Evolutionary conservation across 371 early-diverging fungal species (phyloP).

Genomic region (Mucor lusitanicus): DNA sequence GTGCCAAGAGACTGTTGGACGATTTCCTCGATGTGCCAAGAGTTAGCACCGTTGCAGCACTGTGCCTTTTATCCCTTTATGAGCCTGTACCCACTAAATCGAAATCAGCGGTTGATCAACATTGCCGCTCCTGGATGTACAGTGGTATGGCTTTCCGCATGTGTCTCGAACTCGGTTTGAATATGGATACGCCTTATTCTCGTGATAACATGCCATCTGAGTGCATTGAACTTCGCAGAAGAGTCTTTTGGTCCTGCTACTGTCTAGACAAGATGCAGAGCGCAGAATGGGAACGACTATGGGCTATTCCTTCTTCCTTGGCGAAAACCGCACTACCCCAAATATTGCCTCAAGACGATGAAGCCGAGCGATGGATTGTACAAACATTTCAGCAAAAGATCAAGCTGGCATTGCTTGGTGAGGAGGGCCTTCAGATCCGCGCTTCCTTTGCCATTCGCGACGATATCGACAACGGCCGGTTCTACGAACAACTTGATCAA

Average conservation of each 20-base stretch:
- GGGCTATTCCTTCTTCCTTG: conserved; percentile 18
- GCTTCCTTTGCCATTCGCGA: neutral
- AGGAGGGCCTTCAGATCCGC: conserved; percentile 21
- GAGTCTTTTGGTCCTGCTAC: conserved; percentile 37
- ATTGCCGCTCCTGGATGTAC: conserved; percentile 35
- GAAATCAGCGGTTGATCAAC: conserved; percentile 5
- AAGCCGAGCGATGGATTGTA: conserved; percentile 12
- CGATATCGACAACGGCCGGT: neutral
- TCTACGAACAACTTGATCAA: neutral
- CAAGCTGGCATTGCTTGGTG: conserved; percentile 11
- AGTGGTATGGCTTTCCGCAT: conserved; percentile 51
- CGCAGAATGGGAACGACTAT: conserved; percentile 19
- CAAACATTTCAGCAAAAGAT: conserved; percentile 6
- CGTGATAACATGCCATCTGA: neutral
- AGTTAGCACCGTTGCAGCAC: conserved; percentile 38
- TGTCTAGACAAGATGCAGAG: conserved; percentile 32
- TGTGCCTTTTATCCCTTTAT: conserved; percentile 35
- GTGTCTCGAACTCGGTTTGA: conserved; percentile 40
- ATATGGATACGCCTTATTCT: conserved; percentile 15
- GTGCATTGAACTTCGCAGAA: conserved; percentile 25
- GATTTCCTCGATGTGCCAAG: conserved; percentile 41
- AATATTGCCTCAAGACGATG: conserved; percentile 19
- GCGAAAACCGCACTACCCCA: conserved; percentile 13
- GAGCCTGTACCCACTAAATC: conserved; percentile 24
- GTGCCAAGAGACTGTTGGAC: conserved; percentile 32